phyloP scores from a whole-genome alignment of 345 rosid genomes.

The Anacardium occidentale region DNA sequence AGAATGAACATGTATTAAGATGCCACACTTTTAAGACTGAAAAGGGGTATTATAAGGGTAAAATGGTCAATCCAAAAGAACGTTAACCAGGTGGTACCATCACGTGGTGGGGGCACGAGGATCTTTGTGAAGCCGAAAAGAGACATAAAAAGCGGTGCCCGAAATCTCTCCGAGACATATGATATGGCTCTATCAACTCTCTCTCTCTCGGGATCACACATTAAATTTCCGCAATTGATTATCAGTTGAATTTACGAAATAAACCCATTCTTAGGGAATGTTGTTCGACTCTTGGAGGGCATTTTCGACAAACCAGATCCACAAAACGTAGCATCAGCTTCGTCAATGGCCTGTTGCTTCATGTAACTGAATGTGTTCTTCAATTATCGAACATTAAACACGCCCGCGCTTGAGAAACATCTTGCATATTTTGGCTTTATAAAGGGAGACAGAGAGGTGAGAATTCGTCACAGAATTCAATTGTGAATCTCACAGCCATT shows the following conservation, averaged over 20 bases:
- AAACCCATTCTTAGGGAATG: slow-evolving; percentile 7
- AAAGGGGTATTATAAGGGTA: not conserved
- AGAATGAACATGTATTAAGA: too few relatives aligned
- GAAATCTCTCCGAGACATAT: slow-evolving; percentile 34
- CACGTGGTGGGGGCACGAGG: slow-evolving; percentile 16
- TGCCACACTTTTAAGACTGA: too few relatives aligned
- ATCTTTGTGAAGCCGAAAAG: not conserved
- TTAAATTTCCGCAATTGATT: not conserved
- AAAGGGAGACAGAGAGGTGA: not conserved
- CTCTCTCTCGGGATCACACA: slow-evolving; percentile 8
- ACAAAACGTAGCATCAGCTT: too few relatives aligned
- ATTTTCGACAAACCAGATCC: not conserved
- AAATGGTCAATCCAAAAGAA: not conserved
- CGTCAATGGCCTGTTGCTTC: too few relatives aligned
- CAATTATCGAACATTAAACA: not conserved
- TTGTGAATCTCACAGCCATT: not conserved
- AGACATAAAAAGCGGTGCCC: slow-evolving; percentile 5
- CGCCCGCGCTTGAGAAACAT: not conserved
- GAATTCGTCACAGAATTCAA: not conserved
- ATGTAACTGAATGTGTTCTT: not conserved
- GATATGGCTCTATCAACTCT: slow-evolving; percentile 2
- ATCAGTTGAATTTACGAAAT: slow-evolving; percentile 7
- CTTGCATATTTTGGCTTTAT: not conserved
- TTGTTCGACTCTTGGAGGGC: not conserved
- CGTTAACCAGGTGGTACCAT: not conserved